These are phyloP conservation scores for Globomyces sp. DNA, from an alignment of 371 early-diverging fungal genomes.

Conservation along the genomic window DNA sequence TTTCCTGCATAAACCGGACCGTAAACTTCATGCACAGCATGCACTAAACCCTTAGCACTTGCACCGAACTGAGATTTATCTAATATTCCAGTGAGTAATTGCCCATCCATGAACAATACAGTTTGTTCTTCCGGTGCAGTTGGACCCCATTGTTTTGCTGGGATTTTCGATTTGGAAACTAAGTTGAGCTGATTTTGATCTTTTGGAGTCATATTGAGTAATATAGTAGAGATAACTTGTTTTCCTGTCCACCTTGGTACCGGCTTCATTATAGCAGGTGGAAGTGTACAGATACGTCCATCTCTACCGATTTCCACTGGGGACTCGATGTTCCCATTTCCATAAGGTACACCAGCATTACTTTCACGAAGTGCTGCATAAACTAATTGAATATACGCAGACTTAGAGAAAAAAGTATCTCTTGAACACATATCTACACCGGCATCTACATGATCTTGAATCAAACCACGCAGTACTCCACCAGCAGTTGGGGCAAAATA, in stretches of 20 bases:
- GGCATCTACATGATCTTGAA: conserved; percentile 99
- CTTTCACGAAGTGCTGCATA: conserved; percentile 61
- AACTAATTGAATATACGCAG: conserved; percentile 93
- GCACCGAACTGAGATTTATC: conserved; percentile 99
- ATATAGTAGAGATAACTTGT: conserved; percentile 90
- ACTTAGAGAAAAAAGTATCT: conserved; percentile 86
- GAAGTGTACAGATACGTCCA: conserved; percentile 74
- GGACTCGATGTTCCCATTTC: conserved; percentile 51
- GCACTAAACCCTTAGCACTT: conserved; percentile 89
- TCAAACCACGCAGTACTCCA: conserved; percentile 98
- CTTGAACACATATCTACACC: conserved; percentile 93
- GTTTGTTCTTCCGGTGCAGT: conserved; percentile 78
- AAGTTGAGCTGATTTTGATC: conserved; percentile 74
- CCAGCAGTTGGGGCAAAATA: conserved; percentile 98
- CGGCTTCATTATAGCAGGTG: conserved; percentile 90
- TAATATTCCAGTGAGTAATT: conserved; percentile 89
- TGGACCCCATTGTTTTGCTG: conserved; percentile 83
- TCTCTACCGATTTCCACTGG: conserved; percentile 54
- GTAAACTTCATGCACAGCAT: conserved; percentile 96
- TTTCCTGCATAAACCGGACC: conserved; percentile 90
- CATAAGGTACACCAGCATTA: conserved; percentile 26
- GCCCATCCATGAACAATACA: conserved; percentile 82
- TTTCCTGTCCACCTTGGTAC: conserved; percentile 95
- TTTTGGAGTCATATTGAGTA: conserved; percentile 81
- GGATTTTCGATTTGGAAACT: conserved; percentile 83